These are phyloP conservation scores for Stropharia rugosoannulata DNA, from an alignment of 768 basidiomycete genomes.

Conservation along the genomic window DNA sequence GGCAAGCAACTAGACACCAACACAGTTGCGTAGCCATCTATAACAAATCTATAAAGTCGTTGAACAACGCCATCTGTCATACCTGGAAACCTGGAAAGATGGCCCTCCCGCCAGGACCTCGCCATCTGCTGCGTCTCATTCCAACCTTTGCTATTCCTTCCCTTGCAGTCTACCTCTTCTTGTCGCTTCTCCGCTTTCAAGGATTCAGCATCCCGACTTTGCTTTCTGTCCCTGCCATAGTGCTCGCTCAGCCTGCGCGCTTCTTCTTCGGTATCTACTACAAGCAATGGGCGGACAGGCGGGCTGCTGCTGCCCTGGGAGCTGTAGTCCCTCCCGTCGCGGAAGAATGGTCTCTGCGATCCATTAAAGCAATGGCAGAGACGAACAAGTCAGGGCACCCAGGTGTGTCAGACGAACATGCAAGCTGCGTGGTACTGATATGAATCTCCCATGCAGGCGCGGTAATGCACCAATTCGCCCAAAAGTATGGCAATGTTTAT, in stretches of 20 bases:
- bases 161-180: slow-evolving; percentile 3
- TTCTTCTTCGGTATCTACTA: slow-evolving; percentile 4
- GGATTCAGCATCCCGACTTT: neutral
- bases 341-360: slow-evolving; percentile 7
- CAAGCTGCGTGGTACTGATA: neutral
- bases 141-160: slow-evolving; percentile 15
- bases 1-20: no score
- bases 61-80: no score
- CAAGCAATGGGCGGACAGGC: slow-evolving; percentile 6
- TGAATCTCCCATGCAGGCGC: slow-evolving; percentile 22
- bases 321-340: slow-evolving; percentile 17
- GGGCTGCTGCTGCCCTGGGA: slow-evolving; percentile 13
- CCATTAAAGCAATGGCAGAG: slow-evolving; percentile 10
- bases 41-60: no score
- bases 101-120: slow-evolving; percentile 9
- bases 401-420: slow-evolving; percentile 20
- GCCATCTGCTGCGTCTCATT: slow-evolving; percentile 8
- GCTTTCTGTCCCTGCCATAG: slow-evolving; percentile 1
- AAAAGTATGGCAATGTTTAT: slow-evolving; percentile 32
- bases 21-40: no score
- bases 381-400: slow-evolving; percentile 28
- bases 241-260: slow-evolving; percentile 7
- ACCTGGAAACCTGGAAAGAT: neutral
- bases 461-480: slow-evolving; percentile 19
- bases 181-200: slow-evolving; percentile 4